Evolutionary conservation across 495 filamentous ascomycete genomes (phyloP), one percentile per base, ranked within the genome.

Genomic region (Penicillium malachiteum): DNA sequence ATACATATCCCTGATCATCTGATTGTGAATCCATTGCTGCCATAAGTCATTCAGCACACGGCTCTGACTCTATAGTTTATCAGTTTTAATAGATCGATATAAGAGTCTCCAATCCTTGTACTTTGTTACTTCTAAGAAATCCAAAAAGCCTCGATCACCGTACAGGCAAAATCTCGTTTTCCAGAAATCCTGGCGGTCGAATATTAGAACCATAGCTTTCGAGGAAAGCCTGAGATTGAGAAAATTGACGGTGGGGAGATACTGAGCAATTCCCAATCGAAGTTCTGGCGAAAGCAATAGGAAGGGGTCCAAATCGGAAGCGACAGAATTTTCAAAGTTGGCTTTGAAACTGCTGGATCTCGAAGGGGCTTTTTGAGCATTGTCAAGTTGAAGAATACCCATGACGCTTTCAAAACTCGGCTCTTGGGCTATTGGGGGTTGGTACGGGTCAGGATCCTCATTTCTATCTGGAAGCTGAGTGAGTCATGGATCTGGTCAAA

Each of bases 241-340:
- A 17, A 41, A 41, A 16, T 41, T 11, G 39, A 7, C 39, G 14
- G 39, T 41, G 7, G 39, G 14, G 12, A 41, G 39, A 17, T 14
- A 17, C 14, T n/a, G 12, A 2, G 39, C 12, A n/a, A 41, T 41
- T 2, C 14, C 14, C 11, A 7, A 16, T 41, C 12, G 39, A 41
- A 41, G 39, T 31, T 58, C 49, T 16, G 63, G 16, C 55, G 58
- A 11, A 41, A 41, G 39, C 12, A 37, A 10, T 13, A 37, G 34
- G 34, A 37, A 37, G 34, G 34, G 8, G 12, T 37, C 34, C 1
- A 7, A 13, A 1, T 37, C 5, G 34, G 34, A 37, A 37, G 1
- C 8, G 8, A 37, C 34, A 13, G 8, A 2, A 37, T 37, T 37
- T 37, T 2, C 8, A 37, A 37, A 9, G 34, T 13, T 9, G 34